phyloP scores from a whole-genome alignment of 768 basidiomycete species.

The Boletus tylopilopsis region DNA sequence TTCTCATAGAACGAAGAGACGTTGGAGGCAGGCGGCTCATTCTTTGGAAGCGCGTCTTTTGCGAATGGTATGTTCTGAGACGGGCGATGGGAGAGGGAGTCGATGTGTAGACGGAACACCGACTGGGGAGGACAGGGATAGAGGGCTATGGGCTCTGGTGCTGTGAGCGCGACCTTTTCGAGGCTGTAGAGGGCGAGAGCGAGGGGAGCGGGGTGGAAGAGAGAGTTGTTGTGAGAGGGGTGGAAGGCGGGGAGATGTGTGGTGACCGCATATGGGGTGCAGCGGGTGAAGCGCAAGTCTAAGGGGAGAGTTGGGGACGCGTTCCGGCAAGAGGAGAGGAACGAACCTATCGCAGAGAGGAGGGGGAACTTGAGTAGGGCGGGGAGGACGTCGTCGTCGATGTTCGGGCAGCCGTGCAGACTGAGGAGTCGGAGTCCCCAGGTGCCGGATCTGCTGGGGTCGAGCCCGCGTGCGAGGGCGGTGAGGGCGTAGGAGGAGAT shows the following conservation, averaged over 20 bases:
- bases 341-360: slow-evolving; percentile 59
- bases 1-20: slow-evolving; percentile 20
- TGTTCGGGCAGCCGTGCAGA: slow-evolving; percentile 48
- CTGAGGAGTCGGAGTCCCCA: slow-evolving; percentile 58
- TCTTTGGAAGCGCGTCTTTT: too few species aligned
- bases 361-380: slow-evolving; percentile 49
- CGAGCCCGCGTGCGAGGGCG: slow-evolving; percentile 47
- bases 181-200: slow-evolving; percentile 32
- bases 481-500: slow-evolving; percentile 53
- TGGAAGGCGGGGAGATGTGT: slow-evolving; percentile 24
- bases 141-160: slow-evolving; percentile 17
- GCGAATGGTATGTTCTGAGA: too few species aligned
- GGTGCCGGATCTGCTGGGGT: slow-evolving; percentile 36
- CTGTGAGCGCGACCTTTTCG: slow-evolving; percentile 17
- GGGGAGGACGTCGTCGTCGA: slow-evolving; percentile 43
- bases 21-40: slow-evolving; percentile 9
- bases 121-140: slow-evolving; percentile 27
- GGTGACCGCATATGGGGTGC: slow-evolving; percentile 26
- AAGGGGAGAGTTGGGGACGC: slow-evolving; percentile 1
- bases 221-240: slow-evolving; percentile 23
- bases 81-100: slow-evolving; percentile 8
- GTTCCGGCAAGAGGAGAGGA: neutral
- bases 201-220: slow-evolving; percentile 45
- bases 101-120: slow-evolving; percentile 27
- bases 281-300: slow-evolving; percentile 53